Conservation (phyloP, 345 rosid genomes). For the Bretschneidera sinensis region DNA sequence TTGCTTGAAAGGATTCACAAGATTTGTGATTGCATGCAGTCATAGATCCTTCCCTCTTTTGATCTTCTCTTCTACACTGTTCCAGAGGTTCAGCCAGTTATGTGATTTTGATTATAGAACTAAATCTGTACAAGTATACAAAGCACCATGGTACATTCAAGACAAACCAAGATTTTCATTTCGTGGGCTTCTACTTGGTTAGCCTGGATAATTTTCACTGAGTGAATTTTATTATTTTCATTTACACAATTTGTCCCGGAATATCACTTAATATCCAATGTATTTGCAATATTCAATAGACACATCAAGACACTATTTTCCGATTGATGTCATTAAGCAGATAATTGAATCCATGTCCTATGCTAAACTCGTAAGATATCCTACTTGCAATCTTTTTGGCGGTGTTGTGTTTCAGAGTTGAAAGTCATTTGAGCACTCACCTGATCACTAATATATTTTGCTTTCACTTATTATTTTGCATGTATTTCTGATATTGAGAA, state of each 20-base stretch:
- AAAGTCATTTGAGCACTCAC: constrained; percentile 9
- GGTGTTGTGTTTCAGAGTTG: constrained; percentile 7
- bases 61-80: not conserved
- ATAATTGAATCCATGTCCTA: constrained; percentile 91
- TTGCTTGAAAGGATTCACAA: not conserved
- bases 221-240: not conserved
- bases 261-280: constrained; percentile 2
- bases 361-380: constrained; percentile 78
- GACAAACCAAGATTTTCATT: constrained; percentile 81
- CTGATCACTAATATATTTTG: constrained; percentile 10
- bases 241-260: constrained; percentile 5
- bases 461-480: constrained; percentile 7
- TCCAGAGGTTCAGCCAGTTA: constrained; percentile 94
- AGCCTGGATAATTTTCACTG: constrained; percentile 16
- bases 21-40: not conserved
- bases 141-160: constrained; percentile 84
- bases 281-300: constrained; percentile 46
- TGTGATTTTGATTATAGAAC: constrained; percentile 69
- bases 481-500: constrained; percentile 27
- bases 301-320: constrained; percentile 86
- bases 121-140: constrained; percentile 60
- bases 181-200: constrained; percentile 85
- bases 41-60: not conserved
- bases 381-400: constrained; percentile 9
- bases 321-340: constrained; percentile 72